Conservation (phyloP, 2,329 filamentous ascomycete genomes). For the Aspergillus sp. region DNA sequence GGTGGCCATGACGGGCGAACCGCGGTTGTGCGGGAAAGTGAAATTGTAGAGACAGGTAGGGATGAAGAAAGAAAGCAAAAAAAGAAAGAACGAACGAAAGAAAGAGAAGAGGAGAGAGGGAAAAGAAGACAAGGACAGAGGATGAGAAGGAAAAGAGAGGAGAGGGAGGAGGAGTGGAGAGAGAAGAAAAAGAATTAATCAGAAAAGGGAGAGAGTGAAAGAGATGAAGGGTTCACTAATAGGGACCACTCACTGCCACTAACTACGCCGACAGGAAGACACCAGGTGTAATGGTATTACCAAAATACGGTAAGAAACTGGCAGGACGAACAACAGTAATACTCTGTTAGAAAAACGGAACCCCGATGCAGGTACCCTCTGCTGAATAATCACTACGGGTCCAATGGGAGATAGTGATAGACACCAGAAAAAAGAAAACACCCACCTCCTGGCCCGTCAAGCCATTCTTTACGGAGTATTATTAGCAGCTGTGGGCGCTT, state of each 20-base stretch:
- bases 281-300: background rate
- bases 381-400: background rate
- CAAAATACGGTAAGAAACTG: background rate
- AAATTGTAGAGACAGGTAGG: too few relatives aligned
- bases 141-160: slow-evolving; percentile 5
- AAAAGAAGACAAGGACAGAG: slow-evolving; percentile 4
- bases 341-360: too few relatives aligned
- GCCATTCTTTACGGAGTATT: too few relatives aligned
- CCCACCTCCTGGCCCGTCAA: background rate
- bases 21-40: background rate
- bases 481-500: too few relatives aligned
- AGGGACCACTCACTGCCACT: too few relatives aligned
- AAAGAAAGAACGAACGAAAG: slow-evolving; percentile 3
- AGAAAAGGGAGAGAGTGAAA: slow-evolving; percentile 1
- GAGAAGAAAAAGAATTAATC: slow-evolving; percentile 1
- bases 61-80: background rate
- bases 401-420: background rate
- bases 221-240: background rate
- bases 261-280: too few relatives aligned
- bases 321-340: too few relatives aligned
- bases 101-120: slow-evolving; percentile 1
- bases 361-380: background rate
- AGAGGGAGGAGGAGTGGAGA: slow-evolving; percentile 3
- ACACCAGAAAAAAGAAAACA: background rate
- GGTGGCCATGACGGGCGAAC: slow-evolving; percentile 31